Base-by-base conservation (phyloP, 768 basidiomycete species). In the Boletus tomentosulus region DNA sequence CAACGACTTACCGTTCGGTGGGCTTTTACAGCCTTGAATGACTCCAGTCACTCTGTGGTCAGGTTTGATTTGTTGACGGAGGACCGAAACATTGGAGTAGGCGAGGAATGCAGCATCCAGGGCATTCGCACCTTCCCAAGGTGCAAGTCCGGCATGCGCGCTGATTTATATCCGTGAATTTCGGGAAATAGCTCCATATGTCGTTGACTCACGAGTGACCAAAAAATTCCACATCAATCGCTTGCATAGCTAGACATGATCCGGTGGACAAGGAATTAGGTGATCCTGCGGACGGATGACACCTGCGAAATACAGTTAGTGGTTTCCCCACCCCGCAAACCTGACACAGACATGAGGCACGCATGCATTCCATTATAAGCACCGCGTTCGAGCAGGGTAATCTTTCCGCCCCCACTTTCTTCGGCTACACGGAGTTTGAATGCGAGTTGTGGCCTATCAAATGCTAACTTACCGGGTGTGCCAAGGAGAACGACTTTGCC, bases 11-110 rank as follows among this genome's bases (percentile, higher is more conserved):
- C 89, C 83, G 65, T 92, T 92, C 3, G 85, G 73, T 12, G 78
- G 71, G 78, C 86, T 85, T 58, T 86, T 74, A 33, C 78, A 78
- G 31, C 89, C 89, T 58, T 82, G 73, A 31, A 94, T 77, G 46
- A 89, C 76, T 3, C 92, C 90, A 62, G 92, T 87, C 7, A 93
- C 76, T 24, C 92, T 85, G 58, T 86, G 80, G 44, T 85, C 81
- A 0, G 93, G 92, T 66, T 85, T 84, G 55, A 92, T 83, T 72
- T 96, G 93, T 68, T 96, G 93, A 12, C 93, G 81, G 45, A 96
- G 77, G 24, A 84, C 83, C 3, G 91, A 86, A 39, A 96, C 78
- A 45, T 81, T 78, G 8, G 85, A 83, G 67, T 95, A 94, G 0
- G 91, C 87, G 9, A 91, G 71, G 66, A 93, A 87, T 1, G 92